Evolutionary conservation across 1,284 basidiomycete species (phyloP).

Genomic region (Lentinus polychrous): DNA sequence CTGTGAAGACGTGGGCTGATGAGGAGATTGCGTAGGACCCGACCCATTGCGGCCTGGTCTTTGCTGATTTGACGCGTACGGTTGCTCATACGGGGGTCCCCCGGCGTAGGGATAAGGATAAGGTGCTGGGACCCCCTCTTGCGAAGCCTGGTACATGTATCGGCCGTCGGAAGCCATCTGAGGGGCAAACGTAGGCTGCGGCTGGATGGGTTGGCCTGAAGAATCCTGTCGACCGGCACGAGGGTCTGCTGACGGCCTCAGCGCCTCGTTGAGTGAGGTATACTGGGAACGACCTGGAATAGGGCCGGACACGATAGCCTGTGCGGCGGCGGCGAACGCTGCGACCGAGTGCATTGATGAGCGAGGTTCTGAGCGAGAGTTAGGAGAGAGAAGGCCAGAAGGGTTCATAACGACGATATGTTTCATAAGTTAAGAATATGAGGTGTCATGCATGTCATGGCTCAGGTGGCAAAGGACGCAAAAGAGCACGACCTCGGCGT

Average conservation of each 20-base stretch:
- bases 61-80: constrained; percentile 29
- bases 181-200: constrained; percentile 11
- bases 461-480: constrained; percentile 1
- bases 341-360: constrained; percentile 18
- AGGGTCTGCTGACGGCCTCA: constrained; percentile 16
- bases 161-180: constrained; percentile 49
- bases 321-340: constrained; percentile 19
- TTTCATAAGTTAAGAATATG: constrained; percentile 4
- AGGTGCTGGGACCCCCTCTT: constrained; percentile 34
- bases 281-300: constrained; percentile 19
- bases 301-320: constrained; percentile 16
- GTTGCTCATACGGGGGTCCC: constrained; percentile 31
- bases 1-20: constrained; percentile 17
- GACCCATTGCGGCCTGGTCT: constrained; percentile 31
- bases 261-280: constrained; percentile 27
- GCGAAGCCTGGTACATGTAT: constrained; percentile 48
- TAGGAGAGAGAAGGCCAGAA: not conserved
- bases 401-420: constrained; percentile 1
- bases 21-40: constrained; percentile 26
- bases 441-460: not conserved
- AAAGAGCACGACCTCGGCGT: constrained; percentile 4
- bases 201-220: constrained; percentile 11
- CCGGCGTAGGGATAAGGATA: constrained; percentile 48
- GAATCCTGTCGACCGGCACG: constrained; percentile 14
- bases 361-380: constrained; percentile 10